phyloP scores from a whole-genome alignment of 225 moss, liverwort and hornwort species.

The Physcomitrellopsis africana region DNA sequence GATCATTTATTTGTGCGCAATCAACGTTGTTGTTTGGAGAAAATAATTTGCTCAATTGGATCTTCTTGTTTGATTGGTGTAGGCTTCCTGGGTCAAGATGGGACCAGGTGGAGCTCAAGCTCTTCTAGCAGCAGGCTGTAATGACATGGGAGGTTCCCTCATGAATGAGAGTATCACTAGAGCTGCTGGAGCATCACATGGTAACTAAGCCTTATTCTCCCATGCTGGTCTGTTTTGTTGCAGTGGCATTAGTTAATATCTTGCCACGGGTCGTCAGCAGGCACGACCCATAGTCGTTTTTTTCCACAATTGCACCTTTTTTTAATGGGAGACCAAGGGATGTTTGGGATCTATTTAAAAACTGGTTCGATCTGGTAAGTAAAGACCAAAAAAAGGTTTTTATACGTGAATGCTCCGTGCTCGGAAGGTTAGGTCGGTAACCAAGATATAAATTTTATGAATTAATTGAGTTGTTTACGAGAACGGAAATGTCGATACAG shows the following conservation, averaged over 20 bases:
- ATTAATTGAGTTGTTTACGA: conserved; percentile 18
- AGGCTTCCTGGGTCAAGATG: conserved; percentile 99
- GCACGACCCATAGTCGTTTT: conserved; percentile 10
- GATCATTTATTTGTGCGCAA: not conserved
- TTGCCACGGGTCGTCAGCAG: conserved; percentile 1
- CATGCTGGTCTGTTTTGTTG: conserved; percentile 12
- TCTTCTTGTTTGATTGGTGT: conserved; percentile 38
- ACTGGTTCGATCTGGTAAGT: conserved; percentile 14
- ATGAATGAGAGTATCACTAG: conserved; percentile 98
- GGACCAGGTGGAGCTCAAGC: conserved; percentile 89
- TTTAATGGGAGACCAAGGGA: not conserved
- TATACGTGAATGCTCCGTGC: not conserved
- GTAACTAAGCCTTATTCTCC: conserved; percentile 40
- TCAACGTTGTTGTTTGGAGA: conserved; percentile 2
- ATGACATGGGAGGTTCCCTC: conserved; percentile 96
- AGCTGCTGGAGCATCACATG: conserved; percentile 90
- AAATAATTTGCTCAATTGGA: conserved; percentile 11
- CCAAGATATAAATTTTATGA: not conserved
- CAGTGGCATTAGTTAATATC: not conserved
- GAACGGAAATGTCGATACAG: not conserved
- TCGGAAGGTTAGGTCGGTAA: not conserved
- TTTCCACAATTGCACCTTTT: conserved; percentile 9
- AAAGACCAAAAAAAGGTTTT: not conserved
- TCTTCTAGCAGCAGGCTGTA: conserved; percentile 90
- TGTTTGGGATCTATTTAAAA: conserved; percentile 18